These are phyloP conservation scores for Diaporthe australafricana DNA, from an alignment of 2,329 filamentous ascomycete genomes.

Conservation along the genomic window DNA sequence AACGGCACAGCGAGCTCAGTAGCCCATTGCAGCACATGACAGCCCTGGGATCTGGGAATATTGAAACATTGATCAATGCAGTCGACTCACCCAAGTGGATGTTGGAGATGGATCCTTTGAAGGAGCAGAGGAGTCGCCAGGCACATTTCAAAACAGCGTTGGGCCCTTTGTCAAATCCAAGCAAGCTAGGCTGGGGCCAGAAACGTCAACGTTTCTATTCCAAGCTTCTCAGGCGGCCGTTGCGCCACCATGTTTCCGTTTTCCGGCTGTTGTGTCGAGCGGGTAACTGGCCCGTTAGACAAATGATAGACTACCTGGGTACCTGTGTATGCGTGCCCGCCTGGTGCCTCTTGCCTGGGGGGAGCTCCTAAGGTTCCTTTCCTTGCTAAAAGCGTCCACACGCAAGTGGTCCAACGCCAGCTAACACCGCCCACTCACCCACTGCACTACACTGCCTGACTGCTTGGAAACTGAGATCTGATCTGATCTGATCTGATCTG, in stretches of 20 bases:
- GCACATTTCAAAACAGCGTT: conserved; percentile 5
- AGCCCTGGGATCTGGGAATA: conserved; percentile 9
- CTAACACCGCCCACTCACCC: background rate
- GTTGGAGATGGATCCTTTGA: background rate
- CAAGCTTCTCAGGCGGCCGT: conserved; percentile 21
- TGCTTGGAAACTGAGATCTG: conserved; percentile 18
- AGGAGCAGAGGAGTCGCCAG: background rate
- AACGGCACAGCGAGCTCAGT: background rate
- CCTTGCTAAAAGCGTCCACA: conserved; percentile 7
- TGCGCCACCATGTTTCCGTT: conserved; percentile 15
- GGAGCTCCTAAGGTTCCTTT: conserved; percentile 7
- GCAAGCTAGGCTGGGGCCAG: conserved; percentile 8
- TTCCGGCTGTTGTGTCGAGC: background rate
- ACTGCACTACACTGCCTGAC: background rate
- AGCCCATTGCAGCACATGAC: background rate
- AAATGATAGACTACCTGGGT: background rate
- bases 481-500: conserved; percentile 28
- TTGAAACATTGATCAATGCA: conserved; percentile 17
- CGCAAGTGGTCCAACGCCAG: conserved; percentile 1
- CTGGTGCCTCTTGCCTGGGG: background rate
- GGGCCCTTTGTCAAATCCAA: background rate
- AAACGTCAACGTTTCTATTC: conserved; percentile 18
- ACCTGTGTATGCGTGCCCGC: background rate
- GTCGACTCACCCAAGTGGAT: background rate
- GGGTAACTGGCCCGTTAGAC: background rate